These are phyloP conservation scores for Taxawa tesnikishii DNA, from an alignment of 2,329 filamentous ascomycete species.

Conservation along the genomic window DNA sequence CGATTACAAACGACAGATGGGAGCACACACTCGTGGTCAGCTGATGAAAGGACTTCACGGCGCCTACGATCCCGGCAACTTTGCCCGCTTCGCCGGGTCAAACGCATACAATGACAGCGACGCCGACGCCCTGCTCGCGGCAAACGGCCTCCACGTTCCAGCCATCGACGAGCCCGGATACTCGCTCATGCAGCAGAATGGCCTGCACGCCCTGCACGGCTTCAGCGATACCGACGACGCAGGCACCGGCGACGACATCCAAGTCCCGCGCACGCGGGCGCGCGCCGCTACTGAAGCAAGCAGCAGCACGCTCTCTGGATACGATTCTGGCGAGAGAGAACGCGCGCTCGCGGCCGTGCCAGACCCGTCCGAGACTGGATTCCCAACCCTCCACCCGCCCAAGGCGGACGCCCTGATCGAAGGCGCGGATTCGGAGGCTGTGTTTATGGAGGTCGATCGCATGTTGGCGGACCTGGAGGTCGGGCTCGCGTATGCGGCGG, in stretches of 20 bases:
- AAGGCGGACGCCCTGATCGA: slow-evolving; percentile 18
- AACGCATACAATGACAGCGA: not conserved
- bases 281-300: slow-evolving; percentile 3
- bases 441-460: slow-evolving; percentile 18
- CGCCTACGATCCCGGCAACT: not conserved
- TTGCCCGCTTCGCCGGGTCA: not conserved
- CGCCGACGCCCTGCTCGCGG: not conserved
- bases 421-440: slow-evolving; percentile 14
- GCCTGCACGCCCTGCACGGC: not conserved
- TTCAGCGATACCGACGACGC: not conserved
- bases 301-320: slow-evolving; percentile 6
- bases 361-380: no score
- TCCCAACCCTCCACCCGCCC: slow-evolving; percentile 16
- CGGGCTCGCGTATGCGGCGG: slow-evolving; percentile 6
- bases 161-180: no score
- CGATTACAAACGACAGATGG: slow-evolving; percentile 9
- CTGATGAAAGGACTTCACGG: slow-evolving; percentile 4
- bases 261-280: slow-evolving; percentile 1
- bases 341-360: no score
- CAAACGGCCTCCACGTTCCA: no score
- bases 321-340: slow-evolving; percentile 14
- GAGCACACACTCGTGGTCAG: slow-evolving; percentile 9
- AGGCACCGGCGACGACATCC: slow-evolving; percentile 3
- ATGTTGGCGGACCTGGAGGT: slow-evolving; percentile 14
- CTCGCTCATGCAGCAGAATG: no score